Percentiles rank a stretch among this genome's conserved stretches.
These are phyloP conservation scores for Plasmodium blacklocki DNA, from an alignment of 169 alveolate genomes.

Conservation along the genomic window DNA sequence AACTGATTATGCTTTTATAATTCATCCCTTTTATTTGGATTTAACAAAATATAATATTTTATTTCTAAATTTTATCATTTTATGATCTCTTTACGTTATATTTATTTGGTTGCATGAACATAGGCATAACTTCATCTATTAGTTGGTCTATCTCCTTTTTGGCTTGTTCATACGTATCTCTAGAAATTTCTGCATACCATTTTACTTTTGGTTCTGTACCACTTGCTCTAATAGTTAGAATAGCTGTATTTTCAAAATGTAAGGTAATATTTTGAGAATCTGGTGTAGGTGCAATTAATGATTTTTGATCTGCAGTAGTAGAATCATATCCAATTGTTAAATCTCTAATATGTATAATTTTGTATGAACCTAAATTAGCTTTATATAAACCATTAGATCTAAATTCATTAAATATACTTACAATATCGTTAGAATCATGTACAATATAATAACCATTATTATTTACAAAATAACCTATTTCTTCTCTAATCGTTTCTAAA, in stretches of 20 bases:
- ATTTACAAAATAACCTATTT: constrained; percentile 84
- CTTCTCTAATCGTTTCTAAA: constrained; percentile 70
- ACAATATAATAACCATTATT: constrained; percentile 83
- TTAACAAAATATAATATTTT: neutral
- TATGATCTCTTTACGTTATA: constrained; percentile 15
- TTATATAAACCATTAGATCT: constrained; percentile 78
- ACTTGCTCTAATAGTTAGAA: constrained; percentile 82
- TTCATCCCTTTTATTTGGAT: neutral
- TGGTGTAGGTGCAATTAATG: constrained; percentile 80
- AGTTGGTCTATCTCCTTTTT: constrained; percentile 74
- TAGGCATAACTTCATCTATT: constrained; percentile 78
- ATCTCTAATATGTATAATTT: constrained; percentile 79
- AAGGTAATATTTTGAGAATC: constrained; percentile 83
- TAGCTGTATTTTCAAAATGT: constrained; percentile 81
- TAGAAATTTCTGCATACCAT: constrained; percentile 84
- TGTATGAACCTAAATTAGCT: constrained; percentile 76
- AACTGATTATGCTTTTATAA: no score
- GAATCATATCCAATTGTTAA: constrained; percentile 86
- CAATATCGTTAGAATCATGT: constrained; percentile 75
- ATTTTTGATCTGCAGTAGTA: constrained; percentile 77
- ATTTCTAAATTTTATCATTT: neutral
- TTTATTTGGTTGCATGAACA: constrained; percentile 80
- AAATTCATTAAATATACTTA: constrained; percentile 79
- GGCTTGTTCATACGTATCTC: constrained; percentile 77
- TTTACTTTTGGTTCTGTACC: constrained; percentile 91